Evolutionary conservation across 2,329 filamentous ascomycete species (phyloP), one percentile per base, ranked within the genome.

Genomic region (Pseudocercospora crystallina): DNA sequence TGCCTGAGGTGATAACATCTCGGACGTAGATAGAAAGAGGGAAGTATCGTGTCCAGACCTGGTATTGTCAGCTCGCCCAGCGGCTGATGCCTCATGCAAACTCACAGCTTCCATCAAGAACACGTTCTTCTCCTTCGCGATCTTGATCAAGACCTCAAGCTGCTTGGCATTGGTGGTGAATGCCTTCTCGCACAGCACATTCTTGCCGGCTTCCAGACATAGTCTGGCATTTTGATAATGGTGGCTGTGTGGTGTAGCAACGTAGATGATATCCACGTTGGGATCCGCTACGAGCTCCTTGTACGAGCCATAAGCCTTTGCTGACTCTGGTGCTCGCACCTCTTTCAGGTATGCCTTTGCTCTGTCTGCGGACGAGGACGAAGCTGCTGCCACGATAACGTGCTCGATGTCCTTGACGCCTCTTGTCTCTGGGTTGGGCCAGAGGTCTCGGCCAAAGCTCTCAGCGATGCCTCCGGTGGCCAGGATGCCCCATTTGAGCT

Each of bases 221-320:
- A 95, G 80, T 82, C 90, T 89, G 57, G 83, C 81, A 72, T 96
- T 92, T 70, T 95, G 89, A 75, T 91, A 95, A 75, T 96, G 90
- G 70, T 95, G 90, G 62, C 87, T 91, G 74, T 95, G 90, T 12
- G 90, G 90, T 3, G 90, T 95, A 17, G 89, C 90, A 49, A 96
- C 82, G 71, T 95, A 96, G 72, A 96, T 73, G 61, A 95, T 88
- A 69, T 95, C 88, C 59, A 95, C 81, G 62, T 89, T 80, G 5
- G 85, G 75, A 67, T 95, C 89, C 43, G 81, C 80, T 20, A 92
- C 89, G 26, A 96, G 80, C 67, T 90, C 87, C 55, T 84, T 79
- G 71, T 96, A 96, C 9, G 85, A 89, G 52, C 86, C 88, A 67
- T 95, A 95, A 8, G 85, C 79, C 61, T 82, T 82, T 50, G 86